phyloP scores from a whole-genome alignment of 2,329 filamentous ascomycete species.

The Aspergillus bombycis region DNA sequence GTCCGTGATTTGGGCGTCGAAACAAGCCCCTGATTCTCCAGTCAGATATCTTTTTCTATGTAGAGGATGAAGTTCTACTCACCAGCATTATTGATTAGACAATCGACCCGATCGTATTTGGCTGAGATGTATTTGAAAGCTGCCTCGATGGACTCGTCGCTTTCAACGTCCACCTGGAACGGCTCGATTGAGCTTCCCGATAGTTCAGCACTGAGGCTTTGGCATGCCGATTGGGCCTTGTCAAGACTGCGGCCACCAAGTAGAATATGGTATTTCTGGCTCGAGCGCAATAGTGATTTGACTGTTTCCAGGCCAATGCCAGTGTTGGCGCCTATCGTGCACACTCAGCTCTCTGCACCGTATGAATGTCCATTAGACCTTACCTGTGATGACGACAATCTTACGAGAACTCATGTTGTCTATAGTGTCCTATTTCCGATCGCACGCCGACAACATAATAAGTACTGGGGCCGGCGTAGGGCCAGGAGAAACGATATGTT shows the following conservation, averaged over 20 bases:
- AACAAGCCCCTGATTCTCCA: not conserved
- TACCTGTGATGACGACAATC: not conserved
- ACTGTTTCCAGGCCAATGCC: constrained; percentile 1
- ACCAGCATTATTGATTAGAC: not conserved
- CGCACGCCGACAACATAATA: not conserved
- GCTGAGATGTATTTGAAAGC: not conserved
- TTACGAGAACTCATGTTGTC: not conserved
- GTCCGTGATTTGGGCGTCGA: not conserved
- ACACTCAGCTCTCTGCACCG: not conserved
- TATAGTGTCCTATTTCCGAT: not conserved
- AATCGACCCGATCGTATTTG: not conserved
- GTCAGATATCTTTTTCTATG: not conserved
- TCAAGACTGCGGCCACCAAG: not conserved
- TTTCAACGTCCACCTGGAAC: not conserved
- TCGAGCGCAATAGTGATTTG: constrained; percentile 1
- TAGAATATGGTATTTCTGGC: not conserved
- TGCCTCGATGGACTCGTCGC: not conserved
- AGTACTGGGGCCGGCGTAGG: not conserved
- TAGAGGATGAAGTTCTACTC: not conserved
- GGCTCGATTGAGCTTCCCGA: not conserved
- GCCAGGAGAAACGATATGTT: not conserved
- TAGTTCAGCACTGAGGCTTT: not conserved
- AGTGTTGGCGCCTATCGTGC: constrained; percentile 14
- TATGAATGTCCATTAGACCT: not conserved
- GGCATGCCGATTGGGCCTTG: not conserved